Conservation (phyloP, 169 alveolate genomes). For the Amoebophrya sp. region DNA sequence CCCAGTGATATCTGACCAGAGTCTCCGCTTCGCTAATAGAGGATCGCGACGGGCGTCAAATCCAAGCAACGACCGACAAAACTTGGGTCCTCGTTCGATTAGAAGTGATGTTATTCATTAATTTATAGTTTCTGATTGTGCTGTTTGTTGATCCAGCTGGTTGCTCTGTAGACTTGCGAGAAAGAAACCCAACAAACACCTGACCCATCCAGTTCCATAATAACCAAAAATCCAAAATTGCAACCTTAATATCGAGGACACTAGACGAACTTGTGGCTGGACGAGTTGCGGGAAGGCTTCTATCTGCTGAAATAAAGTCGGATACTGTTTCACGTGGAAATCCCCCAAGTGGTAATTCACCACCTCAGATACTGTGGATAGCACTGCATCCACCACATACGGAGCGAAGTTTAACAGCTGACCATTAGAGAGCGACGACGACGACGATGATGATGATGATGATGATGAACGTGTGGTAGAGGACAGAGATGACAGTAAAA, state of each 20-base stretch:
- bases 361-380: background rate
- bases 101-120: no score
- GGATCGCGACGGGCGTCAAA: background rate
- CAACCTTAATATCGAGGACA: no score
- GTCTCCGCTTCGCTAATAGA: slow-evolving; percentile 7
- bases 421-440: no score
- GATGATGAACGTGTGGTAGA: no score
- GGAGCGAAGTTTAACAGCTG: background rate
- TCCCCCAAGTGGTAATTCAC: background rate
- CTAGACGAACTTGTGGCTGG: background rate
- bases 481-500: no score
- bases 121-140: no score
- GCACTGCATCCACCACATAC: background rate
- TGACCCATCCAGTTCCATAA: no score
- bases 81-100: background rate
- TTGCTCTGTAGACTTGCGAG: no score
- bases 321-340: background rate
- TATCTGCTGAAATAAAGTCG: background rate
- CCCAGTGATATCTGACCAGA: background rate
- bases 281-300: background rate
- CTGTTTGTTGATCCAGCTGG: no score
- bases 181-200: no score
- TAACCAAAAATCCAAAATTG: no score
- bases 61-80: background rate
- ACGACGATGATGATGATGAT: no score